Evolutionary conservation across 2,329 filamentous ascomycete species (phyloP).

Genomic region (Kalaharituber pfeilii): DNA sequence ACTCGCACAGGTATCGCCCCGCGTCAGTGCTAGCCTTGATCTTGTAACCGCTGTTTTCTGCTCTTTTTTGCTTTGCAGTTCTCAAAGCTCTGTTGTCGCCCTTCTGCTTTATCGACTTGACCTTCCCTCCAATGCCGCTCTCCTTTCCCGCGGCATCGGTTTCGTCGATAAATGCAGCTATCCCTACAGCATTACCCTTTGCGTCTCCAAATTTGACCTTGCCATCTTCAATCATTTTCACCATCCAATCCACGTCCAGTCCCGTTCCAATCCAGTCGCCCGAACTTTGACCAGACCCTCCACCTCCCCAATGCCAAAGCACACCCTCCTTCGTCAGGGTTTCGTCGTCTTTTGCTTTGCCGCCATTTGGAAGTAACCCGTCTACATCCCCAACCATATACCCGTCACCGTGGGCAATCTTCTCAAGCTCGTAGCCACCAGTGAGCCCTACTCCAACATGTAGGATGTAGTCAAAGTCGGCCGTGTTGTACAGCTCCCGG

Average conservation of each 20-base stretch:
- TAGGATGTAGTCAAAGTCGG: constrained; percentile 18
- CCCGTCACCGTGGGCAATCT: constrained; percentile 12
- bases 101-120: neutral
- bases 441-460: constrained; percentile 11
- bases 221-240: constrained; percentile 23
- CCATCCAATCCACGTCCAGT: constrained; percentile 26
- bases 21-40: constrained; percentile 48
- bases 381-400: constrained; percentile 14
- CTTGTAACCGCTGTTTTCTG: neutral
- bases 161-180: neutral
- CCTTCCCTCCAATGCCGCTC: too few relatives aligned
- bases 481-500: constrained; percentile 42
- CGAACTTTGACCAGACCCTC: neutral
- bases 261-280: constrained; percentile 5
- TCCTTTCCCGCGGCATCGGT: neutral
- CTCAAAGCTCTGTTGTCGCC: too few relatives aligned
- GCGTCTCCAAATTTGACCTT: constrained; percentile 23
- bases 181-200: neutral
- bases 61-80: neutral
- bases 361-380: constrained; percentile 8
- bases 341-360: constrained; percentile 1
- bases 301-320: neutral
- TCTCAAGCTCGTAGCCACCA: constrained; percentile 11
- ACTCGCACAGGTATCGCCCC: constrained; percentile 59
- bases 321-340: neutral